Evolutionary conservation across 371 early-diverging fungal species (phyloP).

Genomic region (Smittium mucronatum): DNA sequence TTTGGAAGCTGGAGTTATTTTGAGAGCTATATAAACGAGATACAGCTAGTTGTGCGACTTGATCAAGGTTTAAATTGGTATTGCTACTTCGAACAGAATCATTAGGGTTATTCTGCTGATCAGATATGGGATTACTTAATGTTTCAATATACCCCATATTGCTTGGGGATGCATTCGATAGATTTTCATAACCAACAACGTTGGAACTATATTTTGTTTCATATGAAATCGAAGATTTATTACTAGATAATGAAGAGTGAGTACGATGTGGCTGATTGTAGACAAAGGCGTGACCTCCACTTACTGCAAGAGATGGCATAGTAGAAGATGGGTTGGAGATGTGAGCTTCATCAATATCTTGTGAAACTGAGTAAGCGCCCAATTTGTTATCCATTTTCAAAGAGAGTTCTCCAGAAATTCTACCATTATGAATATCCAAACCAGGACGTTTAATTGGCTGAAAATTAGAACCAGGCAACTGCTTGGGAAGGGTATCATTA

Average conservation of each 20-base stretch:
- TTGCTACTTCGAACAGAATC: neutral
- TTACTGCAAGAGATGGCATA: slow-evolving; percentile 5
- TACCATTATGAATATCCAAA: neutral
- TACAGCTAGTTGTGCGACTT: slow-evolving; percentile 1
- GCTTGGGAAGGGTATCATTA: neutral
- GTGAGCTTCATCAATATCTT: neutral
- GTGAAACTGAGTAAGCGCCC: neutral
- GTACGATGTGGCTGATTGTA: neutral
- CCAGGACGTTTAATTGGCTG: too few relatives aligned
- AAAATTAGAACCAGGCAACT: neutral
- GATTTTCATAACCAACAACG: neutral
- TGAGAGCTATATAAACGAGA: neutral
- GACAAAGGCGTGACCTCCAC: slow-evolving; percentile 11
- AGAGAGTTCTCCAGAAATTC: neutral
- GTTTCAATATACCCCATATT: neutral
- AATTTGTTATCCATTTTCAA: too few relatives aligned
- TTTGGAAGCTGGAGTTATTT: neutral
- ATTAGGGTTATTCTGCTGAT: neutral
- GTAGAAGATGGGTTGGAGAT: neutral
- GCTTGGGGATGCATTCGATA: neutral
- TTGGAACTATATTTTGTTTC: neutral
- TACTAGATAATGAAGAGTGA: neutral
- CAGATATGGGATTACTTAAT: neutral
- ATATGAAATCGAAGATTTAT: neutral
- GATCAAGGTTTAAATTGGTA: neutral